Evolutionary conservation across 2,329 filamentous ascomycete genomes (phyloP), one percentile per base, ranked within the genome.

Genomic region (Xylariaceae sp.): DNA sequence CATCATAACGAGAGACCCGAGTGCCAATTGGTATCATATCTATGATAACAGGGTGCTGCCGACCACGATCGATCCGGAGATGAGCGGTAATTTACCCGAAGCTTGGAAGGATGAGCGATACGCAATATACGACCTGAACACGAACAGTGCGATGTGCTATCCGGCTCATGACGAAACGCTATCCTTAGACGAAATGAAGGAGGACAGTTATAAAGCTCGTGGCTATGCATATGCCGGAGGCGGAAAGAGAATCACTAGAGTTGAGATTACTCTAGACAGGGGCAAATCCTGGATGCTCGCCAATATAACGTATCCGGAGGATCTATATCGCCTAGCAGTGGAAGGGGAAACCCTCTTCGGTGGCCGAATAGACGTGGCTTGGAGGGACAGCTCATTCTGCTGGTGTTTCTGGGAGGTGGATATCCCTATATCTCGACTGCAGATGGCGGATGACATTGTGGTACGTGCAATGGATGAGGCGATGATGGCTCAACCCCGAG

Each of bases 21-120:
- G 91, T 70, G 88, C 93, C 63, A 96, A 95, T 70, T 96, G 91
- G 90, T 96, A 96, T 68, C 92, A 97, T 73, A 91, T 95, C 63
- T 92, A 94, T 73, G 92, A 97, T 72, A 97, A 97, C 71, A 80
- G 91, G 60, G 91, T 97, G 1, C 76, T 97, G 45, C 92, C 92
- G 65, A 96, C 91, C 0, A 92, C 87, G 82, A 81, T 96, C 13
- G 88, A 87, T 9, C 91, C 92, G 0, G 91, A 96, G 66, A 87
- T 88, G 70, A 88, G 89, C 60, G 86, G 87, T 1, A 83, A 88
- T 63, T 79, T 92, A 56, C 83, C 85, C 0, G 83, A 87, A 18
- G 90, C 87, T 77, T 97, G 92, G 92, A 87, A 79, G 67, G 92
- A 97, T 71, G 92, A 96, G 64, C 82, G 90, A 61, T 96, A 96